Evolutionary conservation across 148 eudicot genomes (phyloP).

Genomic region (Silene latifolia): DNA sequence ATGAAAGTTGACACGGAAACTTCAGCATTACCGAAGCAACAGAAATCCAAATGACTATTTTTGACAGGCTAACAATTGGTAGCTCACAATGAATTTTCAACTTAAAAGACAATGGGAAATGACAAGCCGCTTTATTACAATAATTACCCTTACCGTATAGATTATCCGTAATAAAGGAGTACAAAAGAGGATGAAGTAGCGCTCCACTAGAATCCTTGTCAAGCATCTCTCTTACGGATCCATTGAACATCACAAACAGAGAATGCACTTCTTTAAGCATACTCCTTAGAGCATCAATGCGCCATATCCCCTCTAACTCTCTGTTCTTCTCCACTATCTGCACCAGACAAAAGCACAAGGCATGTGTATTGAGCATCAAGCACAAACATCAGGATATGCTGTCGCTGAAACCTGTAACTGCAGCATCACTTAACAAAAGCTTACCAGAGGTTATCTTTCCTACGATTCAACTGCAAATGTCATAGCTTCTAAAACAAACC

Average conservation of each 20-base stretch:
- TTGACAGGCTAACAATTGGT: constrained; percentile 95
- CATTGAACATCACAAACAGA: constrained; percentile 84
- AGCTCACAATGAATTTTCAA: constrained; percentile 56
- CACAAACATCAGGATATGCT: not conserved
- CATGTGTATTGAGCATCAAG: not conserved
- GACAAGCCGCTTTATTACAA: constrained; percentile 10
- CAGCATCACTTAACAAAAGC: not conserved
- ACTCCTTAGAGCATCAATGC: constrained; percentile 70
- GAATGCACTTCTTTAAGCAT: constrained; percentile 90
- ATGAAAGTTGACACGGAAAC: constrained; percentile 62
- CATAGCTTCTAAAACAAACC: not conserved
- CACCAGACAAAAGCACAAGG: constrained; percentile 12
- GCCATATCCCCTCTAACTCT: constrained; percentile 77
- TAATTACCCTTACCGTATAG: constrained; percentile 60
- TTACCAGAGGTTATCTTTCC: not conserved
- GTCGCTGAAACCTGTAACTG: not conserved
- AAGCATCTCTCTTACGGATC: constrained; percentile 69
- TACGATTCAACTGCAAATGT: not conserved
- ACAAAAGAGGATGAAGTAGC: constrained; percentile 62
- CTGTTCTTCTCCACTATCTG: constrained; percentile 86
- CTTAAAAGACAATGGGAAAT: constrained; percentile 28
- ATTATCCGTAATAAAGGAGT: constrained; percentile 74
- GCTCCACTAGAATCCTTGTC: constrained; percentile 84
- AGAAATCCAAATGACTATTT: constrained; percentile 84
- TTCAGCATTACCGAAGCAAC: constrained; percentile 99